Evolutionary conservation across 441 rosid genomes (phyloP), one percentile per base, ranked within the genome.

Genomic region (Syzygium malaccense): DNA sequence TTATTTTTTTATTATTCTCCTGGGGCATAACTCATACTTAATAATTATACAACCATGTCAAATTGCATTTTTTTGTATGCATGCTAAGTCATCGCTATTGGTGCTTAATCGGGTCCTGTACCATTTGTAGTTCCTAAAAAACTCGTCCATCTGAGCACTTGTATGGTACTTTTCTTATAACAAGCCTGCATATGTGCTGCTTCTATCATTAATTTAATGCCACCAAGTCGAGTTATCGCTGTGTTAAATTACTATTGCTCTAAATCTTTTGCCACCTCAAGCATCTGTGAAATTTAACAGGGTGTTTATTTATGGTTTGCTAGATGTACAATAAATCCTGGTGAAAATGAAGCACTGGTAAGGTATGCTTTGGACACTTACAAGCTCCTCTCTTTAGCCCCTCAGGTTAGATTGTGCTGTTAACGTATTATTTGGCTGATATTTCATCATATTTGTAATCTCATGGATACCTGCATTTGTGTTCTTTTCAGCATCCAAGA

Each of bases 261-360:
- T 53, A n/a, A 86, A 28, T 78, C 25, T 56, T 15, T 58, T 80
- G 53, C 53, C 45, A 41, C 45, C 68, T 51, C 51, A 26, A 51
- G 10, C 14, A 48, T 87, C 78, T 87, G 56, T 78, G 79, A 79
- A 57, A n/a, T 75, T 41, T 23, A 75, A 15, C 51, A 41, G 58
- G 30, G 17, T 32, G 17, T 80, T 55, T 75, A 32, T 86, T 90
- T 89, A 71, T 86, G 33, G 88, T 88, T 91, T 93, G 89, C 78
- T 91, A 98, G 99, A 88, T 98, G 99, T 92, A 98, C 99, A 37
- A 94, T 97, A 87, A 97, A 96, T 91, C 99, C 99, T 48, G 96
- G 99, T 14, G 99, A 98, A 93, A 98, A 97, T 90, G 99, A 97
- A 92, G 97, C 97, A 8, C 88, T 97, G 91, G 98, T 97, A 87